Evolutionary conservation across 306 rosid species (phyloP), one percentile per base, ranked within the genome.

Genomic region (Arachis stenosperma): DNA sequence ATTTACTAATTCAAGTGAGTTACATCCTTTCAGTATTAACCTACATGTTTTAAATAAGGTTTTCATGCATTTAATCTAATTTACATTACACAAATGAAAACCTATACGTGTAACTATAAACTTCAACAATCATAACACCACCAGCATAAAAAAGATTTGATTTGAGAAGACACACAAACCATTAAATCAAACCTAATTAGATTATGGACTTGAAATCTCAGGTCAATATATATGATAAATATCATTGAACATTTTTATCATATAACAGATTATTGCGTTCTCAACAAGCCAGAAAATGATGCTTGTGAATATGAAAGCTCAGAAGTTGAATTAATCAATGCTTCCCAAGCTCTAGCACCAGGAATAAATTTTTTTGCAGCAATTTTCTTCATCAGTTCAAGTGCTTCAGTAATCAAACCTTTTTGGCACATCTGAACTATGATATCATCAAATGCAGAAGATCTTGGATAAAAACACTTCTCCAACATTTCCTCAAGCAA

Each of bases 401-500:
- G 11, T 56, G 90, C 94, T 70, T 86, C 83, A 55, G 64, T 47
- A 65, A 59, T 68, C 82, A 86, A 74, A 41, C 88, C 84, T 67
- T 78, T 88, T 75, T 56, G 81, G 71, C 92, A 89, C 84, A 93
- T 70, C 51, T 75, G 85, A 81, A 29, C 67, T 50, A 93, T 70
- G 37, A 85, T 75, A 82, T 80, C 71, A 76, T 86, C 89, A 78
- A 83, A 84, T 17, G 85, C 74, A 15, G 88, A 85, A 78, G 87
- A 71, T 76, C 52, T 73, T 53, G 80, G 79, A 83, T 74, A 74
- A 36, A 62, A 78, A 56, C 81, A 61, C 67, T 79, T 87, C 44
- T 76, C 86, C 77, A 87, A 51, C 92, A 93, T 86, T 84, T 87
- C 90, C 61, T 86, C 92, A 83, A 84, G 70, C 67, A 86, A 56